A percentile compares a stretch with the other conserved stretches of the same genome.
Evolutionary conservation across 2,329 filamentous ascomycete genomes (phyloP).

Genomic region (Ustulina deusta): DNA sequence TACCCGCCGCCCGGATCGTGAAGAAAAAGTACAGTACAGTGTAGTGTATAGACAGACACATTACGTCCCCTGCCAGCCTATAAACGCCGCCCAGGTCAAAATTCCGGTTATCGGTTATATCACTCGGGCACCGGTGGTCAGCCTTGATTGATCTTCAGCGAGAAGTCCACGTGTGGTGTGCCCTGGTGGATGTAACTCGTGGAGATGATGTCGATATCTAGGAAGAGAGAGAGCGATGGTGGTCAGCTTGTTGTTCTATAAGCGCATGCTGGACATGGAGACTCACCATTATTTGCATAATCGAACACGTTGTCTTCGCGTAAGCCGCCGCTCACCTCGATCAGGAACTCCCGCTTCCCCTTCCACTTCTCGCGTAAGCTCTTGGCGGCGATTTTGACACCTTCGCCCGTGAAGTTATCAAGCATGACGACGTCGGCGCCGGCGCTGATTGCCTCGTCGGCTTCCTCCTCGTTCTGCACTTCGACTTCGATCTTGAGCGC

Average conservation of each 20-base stretch:
- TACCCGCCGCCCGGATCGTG: neutral
- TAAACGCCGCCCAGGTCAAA: neutral
- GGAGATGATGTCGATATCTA: constrained; percentile 93
- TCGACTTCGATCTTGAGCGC: constrained; percentile 96
- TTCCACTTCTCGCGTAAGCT: constrained; percentile 85
- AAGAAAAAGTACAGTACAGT: constrained; percentile 11
- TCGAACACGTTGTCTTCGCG: constrained; percentile 83
- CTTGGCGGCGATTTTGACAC: constrained; percentile 78
- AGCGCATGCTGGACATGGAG: constrained; percentile 40
- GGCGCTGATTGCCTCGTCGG: constrained; percentile 88
- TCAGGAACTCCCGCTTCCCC: constrained; percentile 77
- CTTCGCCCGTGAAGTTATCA: constrained; percentile 90
- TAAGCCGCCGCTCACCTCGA: constrained; percentile 94
- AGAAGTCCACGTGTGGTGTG: constrained; percentile 93
- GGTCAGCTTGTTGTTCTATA: neutral
- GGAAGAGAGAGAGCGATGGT: constrained; percentile 31
- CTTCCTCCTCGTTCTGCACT: constrained; percentile 87
- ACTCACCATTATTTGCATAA: constrained; percentile 80
- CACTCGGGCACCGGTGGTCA: constrained; percentile 28
- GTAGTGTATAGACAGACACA: neutral
- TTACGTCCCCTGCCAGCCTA: neutral
- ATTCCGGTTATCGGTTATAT: neutral
- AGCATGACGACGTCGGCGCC: constrained; percentile 98
- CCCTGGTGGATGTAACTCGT: constrained; percentile 98
- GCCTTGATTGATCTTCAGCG: constrained; percentile 81